Base-by-base conservation (phyloP, 805 yeast species). In the Barnettozyma sucrosica region DNA sequence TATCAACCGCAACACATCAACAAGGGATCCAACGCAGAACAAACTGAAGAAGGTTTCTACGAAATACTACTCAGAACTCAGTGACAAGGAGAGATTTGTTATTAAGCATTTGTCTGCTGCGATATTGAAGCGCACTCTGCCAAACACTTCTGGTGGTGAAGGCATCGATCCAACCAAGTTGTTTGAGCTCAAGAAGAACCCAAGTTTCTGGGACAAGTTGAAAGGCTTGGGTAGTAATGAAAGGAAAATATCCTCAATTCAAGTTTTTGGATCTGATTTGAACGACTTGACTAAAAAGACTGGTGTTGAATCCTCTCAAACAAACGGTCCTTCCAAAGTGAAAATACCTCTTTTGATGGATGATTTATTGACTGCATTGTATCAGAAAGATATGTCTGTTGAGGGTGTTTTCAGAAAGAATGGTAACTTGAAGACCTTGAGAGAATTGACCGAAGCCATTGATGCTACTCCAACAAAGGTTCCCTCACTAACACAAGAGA, bases 341-440 rank as follows among this genome's bases (percentile, higher is more conserved):
- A 75, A 81, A 33, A 85, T 93, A 37, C 99, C 99, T 1, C 75
- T 87, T 42, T 71, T 93, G 34, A 74, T 93, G 38, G 98, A 92
- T 58, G 98, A 93, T 58, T 70, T 90, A 16, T 80, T 93, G 32
- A 77, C 80, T 26, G 86, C 95, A 0, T 77, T 93, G 71, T 78
- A 87, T 45, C 92, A 85, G 50, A 89, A 87, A 73, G 98, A 93
- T 66, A 80, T 92, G 84, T 87, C 97, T 3, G 89, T 83, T 26
- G 99, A 93, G 66, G 99, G 99, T 50, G 84, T 93, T 5, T 93
- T 93, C 75, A 79, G 99, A 58, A 85, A 90, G 61, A 93, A 93
- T 62, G 99, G 99, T 59, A 93, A 93, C 62, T 90, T 93, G 60
- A 81, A 89, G 57, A 76, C 86, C 40, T 70, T 92, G 44, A 79